These are phyloP conservation scores for Vicia villosa DNA, from an alignment of 306 rosid species.

Conservation along the genomic window DNA sequence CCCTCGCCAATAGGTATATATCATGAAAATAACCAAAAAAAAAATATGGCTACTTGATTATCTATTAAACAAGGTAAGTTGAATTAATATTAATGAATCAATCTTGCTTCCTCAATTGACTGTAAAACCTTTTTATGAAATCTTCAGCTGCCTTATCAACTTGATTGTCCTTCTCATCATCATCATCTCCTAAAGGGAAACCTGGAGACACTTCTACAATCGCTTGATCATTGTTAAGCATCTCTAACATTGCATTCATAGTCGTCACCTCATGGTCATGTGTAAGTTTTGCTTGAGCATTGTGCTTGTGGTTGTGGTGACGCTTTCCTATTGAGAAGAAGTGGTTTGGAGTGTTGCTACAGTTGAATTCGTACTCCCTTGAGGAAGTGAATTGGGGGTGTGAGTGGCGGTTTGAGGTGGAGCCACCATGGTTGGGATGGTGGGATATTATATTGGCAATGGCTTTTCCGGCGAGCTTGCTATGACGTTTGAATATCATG, in stretches of 20 bases:
- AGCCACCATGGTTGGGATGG: constrained; percentile 45
- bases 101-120: constrained; percentile 55
- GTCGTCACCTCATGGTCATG: constrained; percentile 57
- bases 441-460: constrained; percentile 63
- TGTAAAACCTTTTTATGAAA: constrained; percentile 79
- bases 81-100: constrained; percentile 6
- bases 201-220: constrained; percentile 52
- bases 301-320: constrained; percentile 34
- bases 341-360: constrained; percentile 75
- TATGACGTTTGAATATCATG: constrained; percentile 77
- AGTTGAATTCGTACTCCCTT: constrained; percentile 89
- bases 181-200: constrained; percentile 59
- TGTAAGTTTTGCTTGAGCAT: constrained; percentile 55
- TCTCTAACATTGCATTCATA: constrained; percentile 48
- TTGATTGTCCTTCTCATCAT: constrained; percentile 48
- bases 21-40: background rate
- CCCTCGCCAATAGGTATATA: too few species aligned
- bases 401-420: constrained; percentile 30
- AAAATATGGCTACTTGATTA: background rate
- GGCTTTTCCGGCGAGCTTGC: constrained; percentile 87
- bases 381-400: background rate
- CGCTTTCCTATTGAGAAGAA: constrained; percentile 49
- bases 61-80: background rate
- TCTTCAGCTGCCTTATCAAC: constrained; percentile 86
- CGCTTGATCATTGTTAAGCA: constrained; percentile 38